Evolutionary conservation across 768 basidiomycete genomes (phyloP), one percentile per base, ranked within the genome.

Genomic region (Clitopilus passeckerianus): DNA sequence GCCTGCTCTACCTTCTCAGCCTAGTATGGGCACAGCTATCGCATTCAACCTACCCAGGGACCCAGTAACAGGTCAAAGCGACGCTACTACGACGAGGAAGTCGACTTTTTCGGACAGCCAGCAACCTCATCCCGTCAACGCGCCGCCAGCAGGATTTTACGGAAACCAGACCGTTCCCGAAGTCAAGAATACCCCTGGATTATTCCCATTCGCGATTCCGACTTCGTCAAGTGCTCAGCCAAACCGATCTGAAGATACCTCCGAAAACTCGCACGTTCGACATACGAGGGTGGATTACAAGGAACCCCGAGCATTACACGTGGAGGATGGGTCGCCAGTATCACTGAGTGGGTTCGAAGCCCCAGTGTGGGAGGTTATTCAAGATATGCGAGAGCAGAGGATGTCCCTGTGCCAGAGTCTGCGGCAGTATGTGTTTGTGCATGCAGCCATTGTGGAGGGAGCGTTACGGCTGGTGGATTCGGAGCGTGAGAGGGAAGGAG

Each of bases 351-450:
- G 78, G 34, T 85, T 88, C 62, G 79, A 81, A 33, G 89, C 93
- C 53, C 96, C 96, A 2, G 83, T 97, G 41, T 86, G 81, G 70
- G 81, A 86, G 57, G 82, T 97, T 0, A 78, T 98, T 55, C 93
- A 95, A 72, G 92, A 95, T 68, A 93, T 98, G 88, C 82, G 96
- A 50, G 88, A 95, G 71, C 95, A 98, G 74, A 80, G 96, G 57
- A 98, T 98, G 96, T 94, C 92, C 67, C 74, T 97, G 61, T 96
- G 95, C 69, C 95, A 96, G 77, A 96, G 91, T 71, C 74, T 95
- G 68, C 78, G 95, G 59, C 96, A 98, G 74, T 98, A 95, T 67
- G 89, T 95, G 18, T 98, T 95, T 72, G 91, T 94, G 35, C 92
- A 97, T 69, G 86, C 88, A 30, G 93, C 87, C 16, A 78, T 95